phyloP scores from a whole-genome alignment of 2,329 filamentous ascomycete species.

The Aspergillus terreus region DNA sequence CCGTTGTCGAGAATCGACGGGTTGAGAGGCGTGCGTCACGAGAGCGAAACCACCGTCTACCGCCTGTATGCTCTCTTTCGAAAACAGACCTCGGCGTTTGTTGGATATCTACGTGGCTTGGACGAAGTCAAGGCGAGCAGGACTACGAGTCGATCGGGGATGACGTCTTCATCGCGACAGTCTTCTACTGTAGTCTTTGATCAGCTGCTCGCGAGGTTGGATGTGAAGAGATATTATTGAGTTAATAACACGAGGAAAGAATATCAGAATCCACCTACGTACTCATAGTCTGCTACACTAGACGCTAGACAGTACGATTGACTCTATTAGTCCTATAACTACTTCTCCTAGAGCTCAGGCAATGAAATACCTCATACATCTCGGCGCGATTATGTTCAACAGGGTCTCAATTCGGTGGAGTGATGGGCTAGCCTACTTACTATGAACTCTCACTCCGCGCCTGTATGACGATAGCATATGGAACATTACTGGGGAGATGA shows the following conservation, averaged over 20 bases:
- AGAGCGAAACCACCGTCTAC: slow-evolving; percentile 38
- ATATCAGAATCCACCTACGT: not conserved
- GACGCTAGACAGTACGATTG: not conserved
- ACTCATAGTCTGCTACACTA: not conserved
- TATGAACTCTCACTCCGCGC: too few species aligned
- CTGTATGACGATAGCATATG: too few species aligned
- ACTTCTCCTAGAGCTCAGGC: too few species aligned
- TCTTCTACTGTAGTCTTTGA: slow-evolving; percentile 60
- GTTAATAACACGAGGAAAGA: not conserved
- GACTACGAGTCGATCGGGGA: slow-evolving; percentile 21
- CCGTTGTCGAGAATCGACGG: slow-evolving; percentile 33
- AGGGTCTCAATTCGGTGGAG: too few species aligned
- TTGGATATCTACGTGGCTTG: slow-evolving; percentile 66
- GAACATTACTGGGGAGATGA: too few species aligned
- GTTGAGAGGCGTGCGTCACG: slow-evolving; percentile 38
- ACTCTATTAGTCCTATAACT: too few species aligned
- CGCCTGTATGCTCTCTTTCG: slow-evolving; percentile 63
- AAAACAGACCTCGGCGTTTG: slow-evolving; percentile 70
- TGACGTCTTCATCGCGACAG: slow-evolving; percentile 26
- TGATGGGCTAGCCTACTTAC: too few species aligned
- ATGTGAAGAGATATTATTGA: slow-evolving; percentile 67
- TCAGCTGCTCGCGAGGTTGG: slow-evolving; percentile 64
- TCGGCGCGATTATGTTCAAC: too few species aligned
- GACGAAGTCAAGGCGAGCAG: slow-evolving; percentile 58
- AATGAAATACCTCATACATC: too few species aligned